Evolutionary conservation across 129 eudicot species (phyloP), one percentile per base, ranked within the genome.

Genomic region (Saposhnikovia divaricata): DNA sequence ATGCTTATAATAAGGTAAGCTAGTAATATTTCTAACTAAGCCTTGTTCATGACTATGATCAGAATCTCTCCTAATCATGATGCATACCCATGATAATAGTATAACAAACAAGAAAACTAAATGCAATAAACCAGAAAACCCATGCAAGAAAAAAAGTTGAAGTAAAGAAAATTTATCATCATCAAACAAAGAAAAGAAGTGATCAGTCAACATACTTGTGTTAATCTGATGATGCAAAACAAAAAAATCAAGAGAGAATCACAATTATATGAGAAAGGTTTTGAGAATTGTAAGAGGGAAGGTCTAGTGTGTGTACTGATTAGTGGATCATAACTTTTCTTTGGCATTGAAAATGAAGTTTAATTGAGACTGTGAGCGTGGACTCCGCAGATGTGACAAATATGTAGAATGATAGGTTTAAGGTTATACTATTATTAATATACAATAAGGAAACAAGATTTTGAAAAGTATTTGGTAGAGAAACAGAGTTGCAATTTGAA

Each of bases 1-100:
- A 16, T 79, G 87, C 48, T 80, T 88, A 83, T 82, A 86, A 78
- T 85, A 82, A 72, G 77, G 31, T n/a, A 76, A 74, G n/a, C 45
- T 83, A 37, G 66, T 42, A 9, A 27, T 28, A 28, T 65, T 28
- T 65, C 16, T 75, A 59, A 80, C 75, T 42, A 34, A 18, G 77
- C 81, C 77, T 59, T 77, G 83, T 61, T 85, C 87, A 37, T 69
- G 74, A 53, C 46, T 81, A 72, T 81, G 78, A 70, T 21, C 74
- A 65, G 19, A 25, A 38, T 38, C 50, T 55, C 10, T 43, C 65
- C 71, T 47, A 39, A 73, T 23, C 45, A 71, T 81, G n/a, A 61
- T 77, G 74, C 80, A 80, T 3, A 80, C 69, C 84, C 85, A 88
- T 31, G 85, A 85, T 21, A 80, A 9, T n/a, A 50, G 28, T 9